Conservation (phyloP, 2,329 filamentous ascomycete species). For the Curvularia hawaiiensis region DNA sequence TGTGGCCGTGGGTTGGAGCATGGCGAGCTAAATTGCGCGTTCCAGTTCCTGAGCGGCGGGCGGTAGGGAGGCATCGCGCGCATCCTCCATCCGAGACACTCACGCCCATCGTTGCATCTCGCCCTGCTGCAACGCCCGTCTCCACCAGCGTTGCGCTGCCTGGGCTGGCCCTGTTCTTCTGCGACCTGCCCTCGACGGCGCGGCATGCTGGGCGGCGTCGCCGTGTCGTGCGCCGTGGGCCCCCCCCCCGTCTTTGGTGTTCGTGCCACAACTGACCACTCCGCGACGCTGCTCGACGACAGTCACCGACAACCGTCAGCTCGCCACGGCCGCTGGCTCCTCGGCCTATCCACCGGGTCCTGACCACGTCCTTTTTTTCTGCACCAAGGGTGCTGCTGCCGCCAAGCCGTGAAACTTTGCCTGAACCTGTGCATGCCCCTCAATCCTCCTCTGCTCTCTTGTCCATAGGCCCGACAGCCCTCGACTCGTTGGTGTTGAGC, state of each 20-base stretch:
- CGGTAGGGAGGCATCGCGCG: constrained; percentile 16
- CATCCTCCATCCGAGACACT: constrained; percentile 11
- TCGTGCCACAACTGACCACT: constrained; percentile 2
- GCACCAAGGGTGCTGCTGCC: not conserved
- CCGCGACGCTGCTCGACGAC: constrained; percentile 4
- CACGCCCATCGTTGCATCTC: not conserved
- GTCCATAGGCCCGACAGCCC: not conserved
- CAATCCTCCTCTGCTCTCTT: too few relatives aligned
- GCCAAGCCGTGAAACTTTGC: not conserved
- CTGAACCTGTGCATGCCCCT: not conserved
- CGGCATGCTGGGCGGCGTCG: not conserved
- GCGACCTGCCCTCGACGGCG: not conserved
- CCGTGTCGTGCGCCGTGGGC: not conserved
- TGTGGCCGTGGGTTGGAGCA: constrained; percentile 12
- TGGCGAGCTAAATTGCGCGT: constrained; percentile 18
- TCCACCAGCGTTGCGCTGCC: not conserved
- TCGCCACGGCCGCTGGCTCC: constrained; percentile 5
- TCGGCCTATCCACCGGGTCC: constrained; percentile 4
- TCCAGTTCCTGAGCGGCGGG: constrained; percentile 16
- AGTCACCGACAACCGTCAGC: constrained; percentile 7
- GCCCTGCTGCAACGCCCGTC: not conserved
- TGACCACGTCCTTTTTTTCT: not conserved
- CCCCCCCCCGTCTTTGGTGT: constrained; percentile 3
- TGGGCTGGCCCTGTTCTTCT: too few relatives aligned
- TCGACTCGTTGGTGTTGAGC: constrained; percentile 1